Evolutionary conservation across 2,329 filamentous ascomycete species (phyloP).

Genomic region (Neopestalotiopsis rosae): DNA sequence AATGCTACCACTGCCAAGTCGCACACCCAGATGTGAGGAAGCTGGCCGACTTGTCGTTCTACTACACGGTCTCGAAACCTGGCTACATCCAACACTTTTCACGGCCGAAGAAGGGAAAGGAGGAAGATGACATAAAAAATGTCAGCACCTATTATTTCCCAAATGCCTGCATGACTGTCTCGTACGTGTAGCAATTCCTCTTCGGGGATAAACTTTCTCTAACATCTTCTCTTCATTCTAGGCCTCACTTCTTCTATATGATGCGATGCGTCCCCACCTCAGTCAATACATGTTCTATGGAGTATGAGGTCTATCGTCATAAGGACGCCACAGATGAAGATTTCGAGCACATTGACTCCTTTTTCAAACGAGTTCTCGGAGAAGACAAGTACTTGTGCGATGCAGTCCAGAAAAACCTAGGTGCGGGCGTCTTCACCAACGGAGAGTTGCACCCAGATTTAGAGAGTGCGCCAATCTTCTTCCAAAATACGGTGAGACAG

Average conservation of each 20-base stretch:
- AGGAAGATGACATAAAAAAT: conserved; percentile 29
- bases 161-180: conserved; percentile 42
- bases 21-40: conserved; percentile 62
- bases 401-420: conserved; percentile 54
- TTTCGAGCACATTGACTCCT: conserved; percentile 49
- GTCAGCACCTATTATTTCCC: conserved; percentile 47
- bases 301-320: conserved; percentile 58
- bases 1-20: conserved; percentile 67
- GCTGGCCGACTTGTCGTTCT: conserved; percentile 60
- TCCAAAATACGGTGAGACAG: conserved; percentile 34
- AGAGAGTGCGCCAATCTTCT: conserved; percentile 41
- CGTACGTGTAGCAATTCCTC: conserved; percentile 35
- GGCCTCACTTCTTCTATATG: conserved; percentile 55
- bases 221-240: conserved; percentile 22
- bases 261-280: conserved; percentile 53
- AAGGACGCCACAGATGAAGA: conserved; percentile 50
- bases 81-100: conserved; percentile 43
- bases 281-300: conserved; percentile 47
- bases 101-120: conserved; percentile 38
- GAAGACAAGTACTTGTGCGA: conserved; percentile 59
- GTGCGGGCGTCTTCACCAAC: conserved; percentile 54
- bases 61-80: conserved; percentile 41
- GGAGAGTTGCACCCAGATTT: conserved; percentile 57
- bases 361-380: conserved; percentile 56
- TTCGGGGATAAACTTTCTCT: background rate